A percentile compares a stretch with the other conserved stretches of the same genome.
Conservation (phyloP, 2,329 filamentous ascomycete species). For the Aureobasidium sp. region DNA sequence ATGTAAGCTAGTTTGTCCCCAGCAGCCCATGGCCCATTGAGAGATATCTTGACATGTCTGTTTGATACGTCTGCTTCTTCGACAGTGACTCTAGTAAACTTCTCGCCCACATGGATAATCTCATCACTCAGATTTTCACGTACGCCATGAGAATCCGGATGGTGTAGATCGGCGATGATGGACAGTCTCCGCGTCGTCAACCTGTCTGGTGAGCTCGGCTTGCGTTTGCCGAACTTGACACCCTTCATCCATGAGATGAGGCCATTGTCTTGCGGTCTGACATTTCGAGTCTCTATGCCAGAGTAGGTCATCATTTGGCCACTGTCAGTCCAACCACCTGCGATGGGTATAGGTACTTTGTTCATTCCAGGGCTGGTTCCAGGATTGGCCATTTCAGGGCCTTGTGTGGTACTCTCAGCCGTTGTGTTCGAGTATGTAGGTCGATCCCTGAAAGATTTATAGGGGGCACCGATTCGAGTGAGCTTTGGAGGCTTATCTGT, state of each 20-base stretch:
- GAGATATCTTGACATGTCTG: slow-evolving; percentile 48
- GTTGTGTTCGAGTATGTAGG: neutral
- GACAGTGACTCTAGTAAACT: slow-evolving; percentile 54
- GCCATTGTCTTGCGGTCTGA: slow-evolving; percentile 38
- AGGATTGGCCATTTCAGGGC: neutral
- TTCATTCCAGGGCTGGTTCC: slow-evolving; percentile 20
- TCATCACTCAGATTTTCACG: slow-evolving; percentile 53
- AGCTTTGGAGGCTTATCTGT: slow-evolving; percentile 52
- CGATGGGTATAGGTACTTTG: slow-evolving; percentile 18
- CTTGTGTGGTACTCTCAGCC: neutral
- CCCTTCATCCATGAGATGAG: slow-evolving; percentile 58
- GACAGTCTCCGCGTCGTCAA: slow-evolving; percentile 14
- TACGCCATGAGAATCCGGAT: neutral
- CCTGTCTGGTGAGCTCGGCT: slow-evolving; percentile 13
- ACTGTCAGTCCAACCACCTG: slow-evolving; percentile 27
- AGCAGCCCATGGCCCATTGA: slow-evolving; percentile 55
- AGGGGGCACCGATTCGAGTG: slow-evolving; percentile 76
- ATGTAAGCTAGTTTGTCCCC: slow-evolving; percentile 48
- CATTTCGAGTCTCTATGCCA: slow-evolving; percentile 41
- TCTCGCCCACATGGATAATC: slow-evolving; percentile 54
- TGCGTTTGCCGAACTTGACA: slow-evolving; percentile 50
- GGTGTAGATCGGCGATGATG: slow-evolving; percentile 12
- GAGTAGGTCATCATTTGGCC: slow-evolving; percentile 42
- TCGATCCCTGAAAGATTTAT: slow-evolving; percentile 72
- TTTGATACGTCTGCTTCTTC: slow-evolving; percentile 51